These are phyloP conservation scores for Pyrus hybrid DNA, from an alignment of 331 rosid species.

Conservation along the genomic window DNA sequence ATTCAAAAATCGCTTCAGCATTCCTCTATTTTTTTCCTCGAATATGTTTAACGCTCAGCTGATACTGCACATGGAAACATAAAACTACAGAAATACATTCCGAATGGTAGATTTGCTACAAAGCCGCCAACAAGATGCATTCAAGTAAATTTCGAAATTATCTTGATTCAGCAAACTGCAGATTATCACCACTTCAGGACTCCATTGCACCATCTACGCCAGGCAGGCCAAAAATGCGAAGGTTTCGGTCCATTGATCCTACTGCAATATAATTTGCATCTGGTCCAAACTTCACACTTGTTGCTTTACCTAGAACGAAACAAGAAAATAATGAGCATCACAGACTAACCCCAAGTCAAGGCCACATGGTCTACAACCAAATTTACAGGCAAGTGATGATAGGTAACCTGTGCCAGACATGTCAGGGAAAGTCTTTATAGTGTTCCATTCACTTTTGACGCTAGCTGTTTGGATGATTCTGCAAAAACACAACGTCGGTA, in stretches of 20 bases:
- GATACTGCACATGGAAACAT: constrained; percentile 3
- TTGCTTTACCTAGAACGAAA: constrained; percentile 60
- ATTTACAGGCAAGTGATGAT: neutral
- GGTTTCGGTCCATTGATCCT: constrained; percentile 96
- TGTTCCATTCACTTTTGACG: constrained; percentile 93
- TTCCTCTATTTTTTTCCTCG: neutral
- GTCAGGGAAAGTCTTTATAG: constrained; percentile 90
- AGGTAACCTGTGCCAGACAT: constrained; percentile 86
- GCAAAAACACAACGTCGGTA: constrained; percentile 25
- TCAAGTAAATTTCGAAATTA: neutral
- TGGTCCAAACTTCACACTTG: constrained; percentile 67
- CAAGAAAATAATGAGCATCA: neutral
- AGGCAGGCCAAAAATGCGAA: constrained; percentile 83
- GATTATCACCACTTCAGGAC: constrained; percentile 16
- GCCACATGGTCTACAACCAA: neutral
- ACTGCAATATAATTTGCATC: constrained; percentile 82
- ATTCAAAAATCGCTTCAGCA: neutral
- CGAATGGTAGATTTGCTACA: neutral
- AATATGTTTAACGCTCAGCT: neutral
- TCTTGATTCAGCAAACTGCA: neutral
- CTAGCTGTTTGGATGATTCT: constrained; percentile 91
- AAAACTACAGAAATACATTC: neutral
- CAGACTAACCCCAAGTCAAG: neutral
- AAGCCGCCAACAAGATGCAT: neutral
- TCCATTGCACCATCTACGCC: constrained; percentile 40